Percentiles rank a stretch among this genome's conserved stretches.
Evolutionary conservation across 1,139 yeast genomes (phyloP).

Genomic region (Yamadazyma triangularis): DNA sequence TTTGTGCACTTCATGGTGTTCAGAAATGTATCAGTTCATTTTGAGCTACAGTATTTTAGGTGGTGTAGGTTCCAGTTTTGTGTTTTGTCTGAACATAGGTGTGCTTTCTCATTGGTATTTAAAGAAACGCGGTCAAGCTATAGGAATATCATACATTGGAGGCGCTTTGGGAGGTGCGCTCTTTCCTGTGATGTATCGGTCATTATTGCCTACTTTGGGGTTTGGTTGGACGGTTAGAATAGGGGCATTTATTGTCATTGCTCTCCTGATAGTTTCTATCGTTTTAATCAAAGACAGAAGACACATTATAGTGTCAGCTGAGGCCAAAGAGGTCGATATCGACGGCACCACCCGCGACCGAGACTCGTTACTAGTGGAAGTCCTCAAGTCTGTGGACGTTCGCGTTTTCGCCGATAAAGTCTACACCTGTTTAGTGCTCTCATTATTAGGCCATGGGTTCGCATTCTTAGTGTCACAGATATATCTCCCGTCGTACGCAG

Average conservation of each 20-base stretch:
- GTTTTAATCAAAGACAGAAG: constrained; percentile 40
- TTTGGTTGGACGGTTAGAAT: constrained; percentile 61
- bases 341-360: too few relatives aligned
- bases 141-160: constrained; percentile 56
- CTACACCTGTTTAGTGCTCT: constrained; percentile 22
- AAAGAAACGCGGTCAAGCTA: constrained; percentile 50
- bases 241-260: constrained; percentile 46
- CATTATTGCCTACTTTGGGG: constrained; percentile 44
- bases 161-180: constrained; percentile 62
- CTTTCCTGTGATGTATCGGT: constrained; percentile 52
- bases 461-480: constrained; percentile 47
- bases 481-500: constrained; percentile 48
- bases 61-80: constrained; percentile 55
- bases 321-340: neutral
- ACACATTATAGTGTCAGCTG: constrained; percentile 6
- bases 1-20: constrained; percentile 49
- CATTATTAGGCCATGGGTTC: constrained; percentile 33
- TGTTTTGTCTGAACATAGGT: constrained; percentile 57
- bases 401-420: constrained; percentile 21
- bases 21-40: constrained; percentile 53
- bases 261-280: constrained; percentile 32
- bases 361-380: constrained; percentile 9
- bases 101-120: constrained; percentile 62
- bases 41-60: constrained; percentile 54
- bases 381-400: constrained; percentile 23